These are phyloP conservation scores for Sclerotinia borealis DNA, from an alignment of 2,329 filamentous ascomycete genomes.

Conservation along the genomic window DNA sequence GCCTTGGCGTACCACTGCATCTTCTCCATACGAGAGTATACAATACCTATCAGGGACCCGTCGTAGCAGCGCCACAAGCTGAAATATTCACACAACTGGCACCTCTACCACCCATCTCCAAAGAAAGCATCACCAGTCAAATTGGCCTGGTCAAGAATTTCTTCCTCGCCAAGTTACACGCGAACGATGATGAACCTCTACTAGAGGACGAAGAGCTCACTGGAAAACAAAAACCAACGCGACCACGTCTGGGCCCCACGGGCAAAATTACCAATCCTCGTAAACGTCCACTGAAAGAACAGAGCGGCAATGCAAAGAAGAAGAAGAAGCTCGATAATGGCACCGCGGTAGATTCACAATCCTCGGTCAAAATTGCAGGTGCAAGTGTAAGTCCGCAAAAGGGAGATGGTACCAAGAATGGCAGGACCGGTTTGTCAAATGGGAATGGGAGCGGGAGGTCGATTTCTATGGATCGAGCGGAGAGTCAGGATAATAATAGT, in stretches of 20 bases:
- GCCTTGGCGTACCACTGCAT: slow-evolving; percentile 87
- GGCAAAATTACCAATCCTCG: slow-evolving; percentile 83
- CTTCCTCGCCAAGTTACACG: slow-evolving; percentile 82
- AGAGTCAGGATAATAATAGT: slow-evolving; percentile 46
- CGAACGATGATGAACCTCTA: slow-evolving; percentile 74
- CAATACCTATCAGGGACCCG: slow-evolving; percentile 67
- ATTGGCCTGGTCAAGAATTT: slow-evolving; percentile 87
- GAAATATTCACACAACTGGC: slow-evolving; percentile 56
- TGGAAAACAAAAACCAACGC: slow-evolving; percentile 68
- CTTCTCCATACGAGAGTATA: slow-evolving; percentile 87
- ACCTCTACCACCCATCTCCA: slow-evolving; percentile 69
- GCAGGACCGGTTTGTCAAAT: slow-evolving; percentile 33
- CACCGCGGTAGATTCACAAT: slow-evolving; percentile 31
- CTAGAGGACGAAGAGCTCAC: slow-evolving; percentile 94
- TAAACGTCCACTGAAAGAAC: slow-evolving; percentile 76
- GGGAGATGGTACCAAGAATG: slow-evolving; percentile 44
- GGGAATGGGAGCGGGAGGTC: slow-evolving; percentile 26
- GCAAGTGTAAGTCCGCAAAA: slow-evolving; percentile 36
- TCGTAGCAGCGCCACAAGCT: slow-evolving; percentile 51
- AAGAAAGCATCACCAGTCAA: slow-evolving; percentile 69
- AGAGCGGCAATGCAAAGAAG: slow-evolving; percentile 78
- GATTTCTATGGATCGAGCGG: slow-evolving; percentile 50
- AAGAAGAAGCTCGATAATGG: slow-evolving; percentile 69
- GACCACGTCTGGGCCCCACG: slow-evolving; percentile 59
- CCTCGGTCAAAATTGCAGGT: slow-evolving; percentile 25